These are phyloP conservation scores for Magnolia sinica DNA, from an alignment of 164 flowering plant genomes.

Conservation along the genomic window DNA sequence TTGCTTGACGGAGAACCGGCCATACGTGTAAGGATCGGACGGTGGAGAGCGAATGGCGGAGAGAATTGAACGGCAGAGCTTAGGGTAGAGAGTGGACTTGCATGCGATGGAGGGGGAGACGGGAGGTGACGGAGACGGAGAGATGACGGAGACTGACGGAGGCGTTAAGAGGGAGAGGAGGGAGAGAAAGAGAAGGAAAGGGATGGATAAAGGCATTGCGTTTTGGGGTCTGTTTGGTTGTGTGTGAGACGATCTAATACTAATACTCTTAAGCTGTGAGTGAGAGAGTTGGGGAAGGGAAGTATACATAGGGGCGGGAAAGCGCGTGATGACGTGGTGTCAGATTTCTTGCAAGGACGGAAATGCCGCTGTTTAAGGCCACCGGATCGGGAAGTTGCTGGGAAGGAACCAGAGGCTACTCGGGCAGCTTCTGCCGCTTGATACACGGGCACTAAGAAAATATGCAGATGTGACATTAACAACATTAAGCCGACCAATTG, in stretches of 20 bases:
- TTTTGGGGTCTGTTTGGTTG: background rate
- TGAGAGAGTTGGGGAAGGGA: background rate
- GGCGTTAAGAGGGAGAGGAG: background rate
- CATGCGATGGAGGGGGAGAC: conserved; percentile 23
- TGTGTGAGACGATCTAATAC: background rate
- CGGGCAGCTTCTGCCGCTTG: too few relatives aligned
- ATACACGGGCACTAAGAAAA: too few relatives aligned
- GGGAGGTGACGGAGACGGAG: background rate
- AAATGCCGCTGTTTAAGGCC: too few relatives aligned
- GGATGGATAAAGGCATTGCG: background rate
- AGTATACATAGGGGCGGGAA: background rate
- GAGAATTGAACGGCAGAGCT: conserved; percentile 46
- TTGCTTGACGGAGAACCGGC: conserved; percentile 40
- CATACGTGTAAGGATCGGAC: conserved; percentile 30
- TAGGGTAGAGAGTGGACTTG: conserved; percentile 42
- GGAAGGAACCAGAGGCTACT: too few relatives aligned
- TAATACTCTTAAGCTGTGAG: background rate
- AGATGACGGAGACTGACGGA: background rate
- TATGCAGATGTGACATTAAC: too few relatives aligned
- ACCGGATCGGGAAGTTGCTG: too few relatives aligned
- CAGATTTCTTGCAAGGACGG: too few relatives aligned
- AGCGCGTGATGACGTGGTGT: background rate
- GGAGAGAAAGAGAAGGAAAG: background rate
- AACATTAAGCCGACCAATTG: too few relatives aligned
- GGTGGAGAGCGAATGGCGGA: conserved; percentile 26